Base-by-base conservation (phyloP, 768 basidiomycete genomes). In the Lentinus brumalis region DNA sequence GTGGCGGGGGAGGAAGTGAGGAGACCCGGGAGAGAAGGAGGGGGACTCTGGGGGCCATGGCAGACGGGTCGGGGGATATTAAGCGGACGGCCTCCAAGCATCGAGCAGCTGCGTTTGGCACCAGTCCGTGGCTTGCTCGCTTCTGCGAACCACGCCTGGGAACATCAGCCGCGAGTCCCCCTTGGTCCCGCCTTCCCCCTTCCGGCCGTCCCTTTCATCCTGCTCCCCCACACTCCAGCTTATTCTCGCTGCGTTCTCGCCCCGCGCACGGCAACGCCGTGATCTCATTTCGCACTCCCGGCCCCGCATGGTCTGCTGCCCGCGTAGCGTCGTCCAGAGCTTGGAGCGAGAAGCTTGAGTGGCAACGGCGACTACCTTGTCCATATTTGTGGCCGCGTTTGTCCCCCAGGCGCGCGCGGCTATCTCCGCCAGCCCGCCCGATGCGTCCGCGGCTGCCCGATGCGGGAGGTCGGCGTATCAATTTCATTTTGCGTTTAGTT, bases 1-100 rank as follows among this genome's bases (percentile, higher is more conserved):
- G 11, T 39, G 50, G 44, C 26, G 54, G 56, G 47, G 35, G 49
- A 32, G 11, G 50, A 56, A 38, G 44, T 53, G 41, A 55, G 55
- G 59, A 47, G 62, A 53, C 53, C 54, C 51, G 32, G 56, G 47
- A 41, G 59, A 57, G 55, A 50, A 60, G 54, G 49, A 55, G 46
- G 53, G 47, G 21, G 45, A 35, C 35, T 54, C 55, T 57, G 55
- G 62, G 57, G 46, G 31, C 39, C 49, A 32, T 40, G n/a, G 26
- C 2, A 12, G 5, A n/a, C 32, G 39, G 18, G 45, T 29, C 26
- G 51, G 56, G 44, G 46, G 61, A 62, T 62, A 62, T 62, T 62
- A 58, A 62, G 40, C 50, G 46, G 44, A 11, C 49, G 5, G 32
- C 32, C 7, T 44, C 11, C 35, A 35, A 35, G 35, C 35, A 35